Evolutionary conservation across 2,329 filamentous ascomycete species (phyloP), one percentile per base, ranked within the genome.

Genomic region (Curvularia sp.): DNA sequence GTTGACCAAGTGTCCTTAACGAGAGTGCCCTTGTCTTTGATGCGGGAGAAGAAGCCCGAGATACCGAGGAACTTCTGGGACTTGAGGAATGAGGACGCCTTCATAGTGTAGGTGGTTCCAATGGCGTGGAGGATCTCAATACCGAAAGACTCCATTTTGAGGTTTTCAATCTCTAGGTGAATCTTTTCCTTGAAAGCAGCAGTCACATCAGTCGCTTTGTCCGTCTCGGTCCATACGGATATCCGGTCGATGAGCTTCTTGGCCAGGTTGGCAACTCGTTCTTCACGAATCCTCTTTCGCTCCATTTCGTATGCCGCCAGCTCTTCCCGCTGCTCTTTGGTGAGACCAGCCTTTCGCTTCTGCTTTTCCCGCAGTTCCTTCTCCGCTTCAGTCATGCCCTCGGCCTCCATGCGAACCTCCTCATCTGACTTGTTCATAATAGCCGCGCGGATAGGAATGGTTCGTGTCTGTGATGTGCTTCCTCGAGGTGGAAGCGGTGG

Each of bases 1-100:
- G 95, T 99, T 74, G 91, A 94, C 95, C 95, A 99, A 1, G 95
- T 98, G 74, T 99, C 95, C 84, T 98, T 98, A 71, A 96, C 93
- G 62, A 98, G 85, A 2, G 90, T 95, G 61, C 94, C 94, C 86
- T 98, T 98, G 78, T 99, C 95, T 81, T 95, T 96, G 69, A 99
- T 85, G 54, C 93, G 87, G 57, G 88, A 92, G 79, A 97, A 96
- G 84, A 99, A 98, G 53, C 95, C 95, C 48, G 90, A 90, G 63
- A 99, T 95, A 55, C 95, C 95, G 58, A 99, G 88, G 81, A 97
- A 96, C 79, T 98, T 98, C 76, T 99, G 95, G 49, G 90, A 94
- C 77, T 97, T 96, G 65, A 99, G 84, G 73, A 97, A 89, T 1
- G 89, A 89, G 1, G 90, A 91, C 3, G 90, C 92, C 80, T 98